Evolutionary conservation across 768 basidiomycete species (phyloP).

Genomic region (Boletus rubescentipes): DNA sequence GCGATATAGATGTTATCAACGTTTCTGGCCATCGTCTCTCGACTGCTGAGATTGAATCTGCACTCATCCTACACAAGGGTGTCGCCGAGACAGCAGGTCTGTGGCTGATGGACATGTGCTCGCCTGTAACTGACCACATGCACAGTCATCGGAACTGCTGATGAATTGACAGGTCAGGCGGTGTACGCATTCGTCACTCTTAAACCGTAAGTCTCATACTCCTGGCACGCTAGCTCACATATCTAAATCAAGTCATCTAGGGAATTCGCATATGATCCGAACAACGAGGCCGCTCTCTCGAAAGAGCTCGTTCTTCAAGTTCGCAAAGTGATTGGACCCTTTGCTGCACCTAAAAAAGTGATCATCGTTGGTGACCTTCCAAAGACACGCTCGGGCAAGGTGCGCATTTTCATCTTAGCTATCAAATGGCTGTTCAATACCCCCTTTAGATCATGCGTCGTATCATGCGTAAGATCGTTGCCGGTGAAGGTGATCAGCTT

Average conservation of each 20-base stretch:
- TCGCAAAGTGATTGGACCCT: conserved; percentile 96
- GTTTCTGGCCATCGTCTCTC: conserved; percentile 96
- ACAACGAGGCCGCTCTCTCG: conserved; percentile 63
- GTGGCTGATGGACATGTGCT: conserved; percentile 7
- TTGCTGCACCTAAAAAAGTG: conserved; percentile 95
- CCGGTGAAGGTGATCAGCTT: conserved; percentile 91
- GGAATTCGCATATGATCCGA: conserved; percentile 75
- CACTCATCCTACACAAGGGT: conserved; percentile 90
- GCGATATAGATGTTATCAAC: conserved; percentile 82
- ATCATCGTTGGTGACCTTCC: conserved; percentile 82
- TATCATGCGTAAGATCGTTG: conserved; percentile 94
- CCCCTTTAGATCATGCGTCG: conserved; percentile 80
- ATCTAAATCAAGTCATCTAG: conserved; percentile 33
- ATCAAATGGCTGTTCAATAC: not conserved
- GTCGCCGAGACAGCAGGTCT: conserved; percentile 90
- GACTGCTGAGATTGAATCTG: conserved; percentile 97
- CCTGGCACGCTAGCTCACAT: not conserved
- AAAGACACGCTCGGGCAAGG: conserved; percentile 95
- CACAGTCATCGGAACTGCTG: conserved; percentile 74
- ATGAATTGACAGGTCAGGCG: conserved; percentile 90
- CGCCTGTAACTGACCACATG: conserved; percentile 6
- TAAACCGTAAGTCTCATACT: conserved; percentile 74
- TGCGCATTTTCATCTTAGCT: not conserved
- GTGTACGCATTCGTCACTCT: conserved; percentile 94
- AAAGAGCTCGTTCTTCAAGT: conserved; percentile 96